phyloP scores from a whole-genome alignment of 371 early-diverging fungal genomes.

The Syncephalastrum sp. region DNA sequence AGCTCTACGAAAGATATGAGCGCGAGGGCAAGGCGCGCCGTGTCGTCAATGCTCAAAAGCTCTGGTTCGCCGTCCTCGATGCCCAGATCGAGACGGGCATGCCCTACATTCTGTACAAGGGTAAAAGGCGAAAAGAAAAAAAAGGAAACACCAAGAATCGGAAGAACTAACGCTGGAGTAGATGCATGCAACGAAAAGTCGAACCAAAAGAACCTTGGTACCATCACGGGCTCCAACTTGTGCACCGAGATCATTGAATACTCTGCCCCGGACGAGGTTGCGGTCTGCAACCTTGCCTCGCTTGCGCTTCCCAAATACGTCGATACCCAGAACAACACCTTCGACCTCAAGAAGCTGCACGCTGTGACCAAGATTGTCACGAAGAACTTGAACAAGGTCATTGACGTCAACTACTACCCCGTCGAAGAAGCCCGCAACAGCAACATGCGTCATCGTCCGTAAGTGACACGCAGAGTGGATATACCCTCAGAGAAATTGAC shows the following conservation, averaged over 20 bases:
- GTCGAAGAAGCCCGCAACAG: slow-evolving; percentile 82
- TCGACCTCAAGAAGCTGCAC: slow-evolving; percentile 58
- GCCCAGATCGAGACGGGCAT: slow-evolving; percentile 97
- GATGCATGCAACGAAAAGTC: slow-evolving; percentile 95
- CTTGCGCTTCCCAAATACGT: slow-evolving; percentile 95
- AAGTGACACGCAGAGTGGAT: neutral
- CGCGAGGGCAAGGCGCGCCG: slow-evolving; percentile 72
- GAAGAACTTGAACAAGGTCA: slow-evolving; percentile 94
- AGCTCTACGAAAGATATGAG: slow-evolving; percentile 82
- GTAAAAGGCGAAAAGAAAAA: neutral
- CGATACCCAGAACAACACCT: slow-evolving; percentile 36
- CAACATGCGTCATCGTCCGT: slow-evolving; percentile 93
- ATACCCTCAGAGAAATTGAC: neutral
- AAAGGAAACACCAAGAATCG: neutral
- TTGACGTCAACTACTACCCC: slow-evolving; percentile 98
- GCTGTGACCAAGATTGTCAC: slow-evolving; percentile 81
- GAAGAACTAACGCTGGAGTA: neutral
- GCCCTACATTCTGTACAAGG: slow-evolving; percentile 97
- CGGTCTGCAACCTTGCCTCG: slow-evolving; percentile 98
- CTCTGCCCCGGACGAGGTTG: slow-evolving; percentile 93
- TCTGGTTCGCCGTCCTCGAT: slow-evolving; percentile 95
- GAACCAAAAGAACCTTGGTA: slow-evolving; percentile 98
- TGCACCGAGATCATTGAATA: slow-evolving; percentile 97
- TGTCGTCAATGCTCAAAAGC: slow-evolving; percentile 89
- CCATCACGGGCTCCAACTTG: slow-evolving; percentile 87